A percentile compares a stretch with the other conserved stretches of the same genome.
Evolutionary conservation across 2,329 filamentous ascomycete species (phyloP).

Genomic region (Talaromyces sp.): DNA sequence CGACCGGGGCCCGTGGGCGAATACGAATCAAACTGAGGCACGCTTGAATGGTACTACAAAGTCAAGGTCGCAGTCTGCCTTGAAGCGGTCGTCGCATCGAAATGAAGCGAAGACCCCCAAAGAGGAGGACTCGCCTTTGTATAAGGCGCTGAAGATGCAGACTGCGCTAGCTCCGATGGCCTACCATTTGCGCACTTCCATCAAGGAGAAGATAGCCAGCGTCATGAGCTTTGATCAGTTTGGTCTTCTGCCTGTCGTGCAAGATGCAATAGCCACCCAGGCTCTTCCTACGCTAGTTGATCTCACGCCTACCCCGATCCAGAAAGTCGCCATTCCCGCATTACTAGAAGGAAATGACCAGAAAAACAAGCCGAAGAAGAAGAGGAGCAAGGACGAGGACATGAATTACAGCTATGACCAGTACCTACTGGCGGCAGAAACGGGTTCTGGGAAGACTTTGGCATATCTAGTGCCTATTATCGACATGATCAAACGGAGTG

Average conservation of each 20-base stretch:
- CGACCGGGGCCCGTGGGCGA: conserved; percentile 53
- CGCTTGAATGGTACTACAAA: conserved; percentile 39
- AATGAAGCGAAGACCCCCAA: conserved; percentile 30
- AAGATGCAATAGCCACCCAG: conserved; percentile 67
- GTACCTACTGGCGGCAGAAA: conserved; percentile 89
- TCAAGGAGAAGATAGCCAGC: conserved; percentile 59
- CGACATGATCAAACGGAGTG: conserved; percentile 76
- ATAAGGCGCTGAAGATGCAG: conserved; percentile 94
- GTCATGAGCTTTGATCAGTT: conserved; percentile 80
- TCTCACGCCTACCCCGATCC: conserved; percentile 79
- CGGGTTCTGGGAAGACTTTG: conserved; percentile 93
- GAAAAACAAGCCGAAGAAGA: conserved; percentile 27
- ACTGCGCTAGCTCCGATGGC: conserved; percentile 69
- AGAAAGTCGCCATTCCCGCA: conserved; percentile 80
- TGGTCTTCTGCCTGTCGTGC: conserved; percentile 65
- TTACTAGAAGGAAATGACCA: conserved; percentile 58
- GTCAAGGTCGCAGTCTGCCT: conserved; percentile 35
- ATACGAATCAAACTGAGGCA: conserved; percentile 54
- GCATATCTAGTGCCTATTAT: conserved; percentile 84
- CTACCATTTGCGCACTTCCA: conserved; percentile 62
- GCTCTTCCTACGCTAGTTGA: conserved; percentile 71
- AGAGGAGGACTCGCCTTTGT: conserved; percentile 49
- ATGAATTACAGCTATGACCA: conserved; percentile 51
- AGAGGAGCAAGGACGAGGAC: conserved; percentile 23
- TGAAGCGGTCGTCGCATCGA: conserved; percentile 36